phyloP scores from a whole-genome alignment of 495 filamentous ascomycete genomes.

The Xylaria telfairii region DNA sequence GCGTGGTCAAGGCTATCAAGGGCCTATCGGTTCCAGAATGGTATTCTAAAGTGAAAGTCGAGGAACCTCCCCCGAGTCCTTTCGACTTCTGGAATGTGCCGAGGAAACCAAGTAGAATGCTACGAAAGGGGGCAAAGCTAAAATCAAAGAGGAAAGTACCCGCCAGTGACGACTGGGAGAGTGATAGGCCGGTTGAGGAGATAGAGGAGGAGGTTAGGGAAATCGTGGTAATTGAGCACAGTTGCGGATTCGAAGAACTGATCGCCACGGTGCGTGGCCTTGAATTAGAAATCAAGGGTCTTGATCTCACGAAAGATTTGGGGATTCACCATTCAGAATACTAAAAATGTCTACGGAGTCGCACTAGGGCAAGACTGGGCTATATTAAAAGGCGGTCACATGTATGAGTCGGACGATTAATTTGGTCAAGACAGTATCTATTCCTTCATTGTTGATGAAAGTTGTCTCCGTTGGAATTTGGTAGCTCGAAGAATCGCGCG shows the following conservation, averaged over 20 bases:
- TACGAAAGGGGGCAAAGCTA: background rate
- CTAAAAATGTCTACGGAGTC: too few relatives aligned
- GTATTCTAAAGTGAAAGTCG: background rate
- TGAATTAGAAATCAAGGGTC: conserved; percentile 5
- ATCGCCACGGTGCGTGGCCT: background rate
- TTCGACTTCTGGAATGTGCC: conserved; percentile 11
- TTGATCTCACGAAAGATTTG: conserved; percentile 6
- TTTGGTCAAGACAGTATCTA: background rate
- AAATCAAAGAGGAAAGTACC: background rate
- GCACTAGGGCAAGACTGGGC: background rate
- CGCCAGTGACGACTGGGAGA: background rate
- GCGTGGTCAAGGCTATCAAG: background rate
- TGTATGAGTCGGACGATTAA: background rate
- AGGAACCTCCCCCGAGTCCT: background rate
- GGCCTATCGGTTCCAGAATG: conserved; percentile 2
- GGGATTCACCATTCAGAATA: background rate
- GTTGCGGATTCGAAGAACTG: conserved; percentile 13
- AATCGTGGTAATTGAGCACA: background rate
- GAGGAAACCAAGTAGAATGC: background rate
- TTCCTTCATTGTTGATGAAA: background rate
- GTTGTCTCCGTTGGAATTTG: conserved; percentile 40
- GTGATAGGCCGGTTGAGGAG: background rate
- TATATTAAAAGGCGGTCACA: background rate
- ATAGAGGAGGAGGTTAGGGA: conserved; percentile 3
- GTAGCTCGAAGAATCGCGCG: conserved; percentile 71